Base-by-base conservation (phyloP, 2,329 filamentous ascomycete species). In the Anthostomella pinea region DNA sequence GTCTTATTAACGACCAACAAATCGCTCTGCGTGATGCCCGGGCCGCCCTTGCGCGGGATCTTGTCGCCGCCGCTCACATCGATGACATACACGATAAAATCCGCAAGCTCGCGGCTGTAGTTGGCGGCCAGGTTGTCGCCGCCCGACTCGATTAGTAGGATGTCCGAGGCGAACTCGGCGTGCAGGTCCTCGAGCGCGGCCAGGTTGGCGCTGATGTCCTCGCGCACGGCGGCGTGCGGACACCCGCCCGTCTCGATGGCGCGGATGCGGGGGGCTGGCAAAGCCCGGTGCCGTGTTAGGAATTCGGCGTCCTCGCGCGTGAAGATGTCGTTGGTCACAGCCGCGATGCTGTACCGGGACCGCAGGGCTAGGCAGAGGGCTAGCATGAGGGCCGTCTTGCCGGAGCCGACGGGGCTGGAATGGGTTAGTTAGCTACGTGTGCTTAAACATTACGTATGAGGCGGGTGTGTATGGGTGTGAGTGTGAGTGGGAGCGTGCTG, bases 281-380 rank as follows among this genome's bases (percentile, higher is more conserved):
- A 82, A 5, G 93, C 93, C 48, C 79, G 75, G 74, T 96, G 77
- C 39, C 82, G 81, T 41, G 88, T 95, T 17, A 98, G 81, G 70
- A 98, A 98, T 66, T 97, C 93, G 70, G 90, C 90, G 72, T 98
- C 93, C 69, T 98, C 93, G 48, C 85, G 85, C 15, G 91, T 97
- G 74, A 97, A 97, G 73, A 97, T 97, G 73, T 97, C 91, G 74
- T 97, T 97, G 32, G 93, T 98, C 15, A 98, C 91, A 42, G 89
- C 93, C 1, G 93, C 93, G 56, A 98, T 85, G 59, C 83, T 88
- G 77, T 87, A 90, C 37, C 77, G 72, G 33, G 82, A 73, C 44
- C 93, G 85, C 6, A 98, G 81, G 6, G 85, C 83, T 22, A 82
- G 82, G 70, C 89, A 96, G 51, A 97, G 85, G 24, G 87, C 84